Base-by-base conservation (phyloP, 768 basidiomycete species). In the Lepiota brunneoincarnata region DNA sequence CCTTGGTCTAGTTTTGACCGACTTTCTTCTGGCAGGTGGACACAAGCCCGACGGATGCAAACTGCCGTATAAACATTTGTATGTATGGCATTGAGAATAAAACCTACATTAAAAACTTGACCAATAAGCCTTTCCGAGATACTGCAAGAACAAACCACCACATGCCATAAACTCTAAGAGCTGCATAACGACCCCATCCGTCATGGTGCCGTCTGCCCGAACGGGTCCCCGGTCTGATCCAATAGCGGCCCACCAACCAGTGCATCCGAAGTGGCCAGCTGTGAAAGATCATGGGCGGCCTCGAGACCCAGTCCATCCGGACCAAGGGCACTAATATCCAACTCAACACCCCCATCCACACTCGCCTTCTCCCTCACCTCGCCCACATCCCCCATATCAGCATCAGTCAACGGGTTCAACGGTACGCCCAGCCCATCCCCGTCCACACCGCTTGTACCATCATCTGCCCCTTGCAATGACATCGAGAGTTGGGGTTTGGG, bases 401-500 rank as follows among this genome's bases (percentile, higher is more conserved):
- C 70, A 40, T 81, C 82, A 4, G 35, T 39, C 63, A 84, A 62
- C 23, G 73, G 78, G 58, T 84, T 82, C 50, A 89, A 72, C 6
- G 83, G 75, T 26, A 77, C 76, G 51, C 81, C 82, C 45, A 87
- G 65, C 7, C 64, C 72, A 59, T 76, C 77, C 38, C 68, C 58
- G n/a, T 64, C 72, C 26, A 67, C 58, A 60, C 74, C 66, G 38
- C 71, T 60, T 51, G 67, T 55, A 34, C 42, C 52, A 41, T 61
- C 59, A 21, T 58, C 62, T 12, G 54, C 46, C 24, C 61, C 74
- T n/a, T 72, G 69, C 14, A 80, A 72, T 48, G 78, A 53, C 80
- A 89, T 63, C 67, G 75, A 63, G 63, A 84, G 72, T 57, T 88
- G 83, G 4, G 87, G 86, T 61, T 84, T 82, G 1, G 86, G 88